Conservation (phyloP, 2,329 filamentous ascomycete species). For the Sporothrix variecibatus region DNA sequence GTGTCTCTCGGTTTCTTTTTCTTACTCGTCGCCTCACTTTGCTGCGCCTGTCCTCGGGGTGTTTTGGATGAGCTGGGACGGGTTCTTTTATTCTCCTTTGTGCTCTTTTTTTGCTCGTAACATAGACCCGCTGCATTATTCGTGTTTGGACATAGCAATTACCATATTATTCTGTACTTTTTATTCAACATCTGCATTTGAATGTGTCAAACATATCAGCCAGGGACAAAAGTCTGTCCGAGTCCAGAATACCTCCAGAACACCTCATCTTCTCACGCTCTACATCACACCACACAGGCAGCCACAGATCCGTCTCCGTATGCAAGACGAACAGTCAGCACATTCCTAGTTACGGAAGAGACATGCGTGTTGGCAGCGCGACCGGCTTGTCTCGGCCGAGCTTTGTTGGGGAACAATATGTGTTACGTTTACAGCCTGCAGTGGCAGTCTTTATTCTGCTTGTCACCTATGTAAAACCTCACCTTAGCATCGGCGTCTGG, state of each 20-base stretch:
- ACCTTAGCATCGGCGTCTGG: neutral
- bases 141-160: neutral
- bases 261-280: neutral
- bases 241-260: neutral
- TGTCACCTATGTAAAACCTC: no score
- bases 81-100: neutral
- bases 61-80: neutral
- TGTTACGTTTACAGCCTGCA: neutral
- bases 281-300: neutral
- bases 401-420: neutral
- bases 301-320: neutral
- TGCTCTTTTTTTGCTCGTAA: neutral
- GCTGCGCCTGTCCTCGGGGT: neutral
- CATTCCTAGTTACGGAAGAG: neutral
- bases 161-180: neutral
- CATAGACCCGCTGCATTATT: slow-evolving; percentile 7
- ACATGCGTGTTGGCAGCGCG: neutral
- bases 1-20: neutral
- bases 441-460: neutral
- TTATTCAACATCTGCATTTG: neutral
- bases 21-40: neutral
- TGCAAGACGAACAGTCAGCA: slow-evolving; percentile 1
- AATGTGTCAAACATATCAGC: neutral
- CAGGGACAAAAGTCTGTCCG: neutral
- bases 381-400: neutral